These are phyloP conservation scores for Sambucus nigra DNA, from an alignment of 129 eudicot genomes.

Conservation along the genomic window DNA sequence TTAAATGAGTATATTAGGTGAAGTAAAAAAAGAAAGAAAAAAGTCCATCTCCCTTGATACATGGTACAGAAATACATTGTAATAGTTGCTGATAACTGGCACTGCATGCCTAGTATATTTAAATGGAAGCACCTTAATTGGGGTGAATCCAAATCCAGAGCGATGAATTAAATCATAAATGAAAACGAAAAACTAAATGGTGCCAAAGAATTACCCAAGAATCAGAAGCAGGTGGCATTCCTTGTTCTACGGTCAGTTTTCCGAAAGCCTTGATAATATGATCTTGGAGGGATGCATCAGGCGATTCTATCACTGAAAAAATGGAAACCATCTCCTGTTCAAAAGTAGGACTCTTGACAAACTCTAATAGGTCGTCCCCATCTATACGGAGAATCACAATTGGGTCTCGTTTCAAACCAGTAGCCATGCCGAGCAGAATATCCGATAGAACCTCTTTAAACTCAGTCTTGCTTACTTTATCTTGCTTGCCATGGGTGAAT, in stretches of 20 bases:
- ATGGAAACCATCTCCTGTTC: conserved; percentile 62
- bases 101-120: too few species aligned
- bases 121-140: too few species aligned
- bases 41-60: too few species aligned
- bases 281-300: conserved; percentile 42
- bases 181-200: not conserved
- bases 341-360: conserved; percentile 42
- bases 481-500: conserved; percentile 74
- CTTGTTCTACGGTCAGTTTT: conserved; percentile 82
- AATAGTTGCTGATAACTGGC: too few species aligned
- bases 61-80: too few species aligned
- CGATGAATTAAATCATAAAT: not conserved
- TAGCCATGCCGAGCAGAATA: conserved; percentile 90
- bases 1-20: too few species aligned
- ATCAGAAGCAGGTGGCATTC: conserved; percentile 96
- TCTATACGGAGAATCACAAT: conserved; percentile 88
- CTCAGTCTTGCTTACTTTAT: conserved; percentile 69
- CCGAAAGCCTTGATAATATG: conserved; percentile 61
- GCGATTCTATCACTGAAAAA: conserved; percentile 45
- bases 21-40: too few species aligned
- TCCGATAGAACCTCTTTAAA: conserved; percentile 84
- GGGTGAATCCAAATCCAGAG: too few species aligned
- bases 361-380: conserved; percentile 77
- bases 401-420: conserved; percentile 89
- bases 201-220: conserved; percentile 53